Conservation (phyloP, 2,329 filamentous ascomycete genomes). For the Penicillium palitans region DNA sequence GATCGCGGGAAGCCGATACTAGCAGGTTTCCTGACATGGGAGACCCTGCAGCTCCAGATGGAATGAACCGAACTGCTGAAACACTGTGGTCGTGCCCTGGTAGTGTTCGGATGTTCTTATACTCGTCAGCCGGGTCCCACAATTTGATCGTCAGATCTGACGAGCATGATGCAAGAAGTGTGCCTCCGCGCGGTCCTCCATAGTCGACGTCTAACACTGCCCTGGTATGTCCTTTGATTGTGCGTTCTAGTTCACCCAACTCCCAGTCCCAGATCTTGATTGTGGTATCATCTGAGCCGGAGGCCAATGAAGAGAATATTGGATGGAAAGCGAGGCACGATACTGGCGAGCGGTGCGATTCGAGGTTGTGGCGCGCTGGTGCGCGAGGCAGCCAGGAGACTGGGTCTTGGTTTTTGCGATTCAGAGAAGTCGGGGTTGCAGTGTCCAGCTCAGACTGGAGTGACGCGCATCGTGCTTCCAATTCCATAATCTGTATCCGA, state of each 20-base stretch:
- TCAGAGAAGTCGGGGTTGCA: constrained; percentile 75
- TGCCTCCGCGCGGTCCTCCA: constrained; percentile 77
- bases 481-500: constrained; percentile 75
- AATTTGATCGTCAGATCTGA: constrained; percentile 91
- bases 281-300: constrained; percentile 85
- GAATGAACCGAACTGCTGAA: constrained; percentile 83
- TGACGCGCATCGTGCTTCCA: constrained; percentile 71
- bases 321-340: constrained; percentile 92
- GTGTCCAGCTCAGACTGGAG: constrained; percentile 83
- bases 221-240: constrained; percentile 88
- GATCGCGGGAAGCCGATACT: constrained; percentile 82
- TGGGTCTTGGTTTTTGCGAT: constrained; percentile 79
- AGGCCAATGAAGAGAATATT: constrained; percentile 84
- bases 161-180: constrained; percentile 78
- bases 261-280: constrained; percentile 99
- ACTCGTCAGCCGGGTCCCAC: constrained; percentile 89
- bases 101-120: constrained; percentile 91
- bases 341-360: constrained; percentile 78
- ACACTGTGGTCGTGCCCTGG: constrained; percentile 92
- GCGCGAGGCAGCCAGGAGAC: constrained; percentile 80
- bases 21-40: constrained; percentile 81
- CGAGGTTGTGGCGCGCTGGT: constrained; percentile 76
- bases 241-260: constrained; percentile 82
- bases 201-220: constrained; percentile 87
- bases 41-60: constrained; percentile 74